Conservation (phyloP, 73 alveolate genomes). For the Stentor coeruleus region DNA sequence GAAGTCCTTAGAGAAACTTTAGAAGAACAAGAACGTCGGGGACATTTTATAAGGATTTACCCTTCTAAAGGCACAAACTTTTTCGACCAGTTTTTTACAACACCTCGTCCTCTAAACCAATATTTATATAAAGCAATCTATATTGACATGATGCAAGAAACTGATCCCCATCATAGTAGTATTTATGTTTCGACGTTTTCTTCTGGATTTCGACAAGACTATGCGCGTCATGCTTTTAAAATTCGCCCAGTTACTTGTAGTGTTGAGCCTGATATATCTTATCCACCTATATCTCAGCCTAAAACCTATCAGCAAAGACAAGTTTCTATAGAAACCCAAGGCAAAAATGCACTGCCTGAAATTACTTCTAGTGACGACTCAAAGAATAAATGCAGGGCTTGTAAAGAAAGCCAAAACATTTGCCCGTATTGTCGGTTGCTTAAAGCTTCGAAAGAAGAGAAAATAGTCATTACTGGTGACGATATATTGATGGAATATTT, state of each 20-base stretch:
- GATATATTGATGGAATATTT: slow-evolving; percentile 53
- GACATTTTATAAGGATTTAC: slow-evolving; percentile 45
- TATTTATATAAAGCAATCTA: slow-evolving; percentile 39
- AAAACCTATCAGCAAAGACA: not conserved
- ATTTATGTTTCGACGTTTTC: too few species aligned
- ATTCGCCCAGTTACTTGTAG: not conserved
- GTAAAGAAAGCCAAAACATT: not conserved
- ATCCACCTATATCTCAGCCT: not conserved
- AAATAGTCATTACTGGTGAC: slow-evolving; percentile 53
- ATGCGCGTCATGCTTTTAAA: not conserved
- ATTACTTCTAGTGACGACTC: not conserved
- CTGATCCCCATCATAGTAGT: too few species aligned
- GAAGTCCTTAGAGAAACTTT: slow-evolving; percentile 44
- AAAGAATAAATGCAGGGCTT: not conserved
- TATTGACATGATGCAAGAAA: slow-evolving; percentile 33
- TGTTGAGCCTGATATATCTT: not conserved
- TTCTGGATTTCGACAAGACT: not conserved
- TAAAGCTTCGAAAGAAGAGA: slow-evolving; percentile 40
- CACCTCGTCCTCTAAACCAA: slow-evolving; percentile 32
- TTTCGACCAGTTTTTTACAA: slow-evolving; percentile 39
- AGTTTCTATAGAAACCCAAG: not conserved
- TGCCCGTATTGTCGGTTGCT: not conserved
- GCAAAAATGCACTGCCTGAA: not conserved
- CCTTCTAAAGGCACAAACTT: slow-evolving; percentile 45
- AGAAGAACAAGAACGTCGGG: slow-evolving; percentile 33